phyloP scores from a whole-genome alignment of 352 stramenopile genomes.

The Phytophthora pistaciae region DNA sequence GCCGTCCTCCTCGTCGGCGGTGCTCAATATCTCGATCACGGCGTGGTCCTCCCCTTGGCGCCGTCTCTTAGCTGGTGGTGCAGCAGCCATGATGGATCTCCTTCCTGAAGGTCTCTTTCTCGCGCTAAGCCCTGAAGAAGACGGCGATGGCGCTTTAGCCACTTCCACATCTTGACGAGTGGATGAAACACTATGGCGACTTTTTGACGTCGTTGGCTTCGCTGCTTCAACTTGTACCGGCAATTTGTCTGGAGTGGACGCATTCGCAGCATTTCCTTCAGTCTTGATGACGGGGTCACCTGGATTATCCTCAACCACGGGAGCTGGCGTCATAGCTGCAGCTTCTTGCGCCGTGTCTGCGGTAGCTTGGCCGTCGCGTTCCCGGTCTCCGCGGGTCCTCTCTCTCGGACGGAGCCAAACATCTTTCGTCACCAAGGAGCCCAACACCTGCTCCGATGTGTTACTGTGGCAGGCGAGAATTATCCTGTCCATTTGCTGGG shows the following conservation, averaged over 20 bases:
- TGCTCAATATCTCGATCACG: constrained; percentile 19
- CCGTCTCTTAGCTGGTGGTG: not conserved
- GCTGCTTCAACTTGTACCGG: constrained; percentile 1
- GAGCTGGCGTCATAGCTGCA: not conserved
- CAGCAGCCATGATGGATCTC: not conserved
- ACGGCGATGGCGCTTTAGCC: not conserved
- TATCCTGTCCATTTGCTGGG: constrained; percentile 4
- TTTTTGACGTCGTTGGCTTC: not conserved
- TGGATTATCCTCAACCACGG: not conserved
- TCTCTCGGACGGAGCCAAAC: constrained; percentile 48
- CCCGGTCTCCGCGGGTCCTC: not conserved
- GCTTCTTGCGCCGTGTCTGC: not conserved
- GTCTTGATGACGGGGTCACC: constrained; percentile 8
- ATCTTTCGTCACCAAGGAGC: constrained; percentile 58
- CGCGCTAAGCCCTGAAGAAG: not conserved
- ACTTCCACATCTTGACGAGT: not conserved
- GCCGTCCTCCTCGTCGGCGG: constrained; percentile 18
- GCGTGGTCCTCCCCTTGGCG: not conserved
- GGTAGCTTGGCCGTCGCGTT: constrained; percentile 20
- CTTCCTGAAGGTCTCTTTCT: constrained; percentile 1
- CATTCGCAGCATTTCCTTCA: constrained; percentile 11
- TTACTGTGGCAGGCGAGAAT: not conserved
- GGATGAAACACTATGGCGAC: not conserved
- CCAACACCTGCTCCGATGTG: constrained; percentile 17
- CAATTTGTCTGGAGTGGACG: not conserved